Evolutionary conservation across 1,284 basidiomycete genomes (phyloP), one percentile per base, ranked within the genome.

Genomic region (Cryptococcus hybrid): DNA sequence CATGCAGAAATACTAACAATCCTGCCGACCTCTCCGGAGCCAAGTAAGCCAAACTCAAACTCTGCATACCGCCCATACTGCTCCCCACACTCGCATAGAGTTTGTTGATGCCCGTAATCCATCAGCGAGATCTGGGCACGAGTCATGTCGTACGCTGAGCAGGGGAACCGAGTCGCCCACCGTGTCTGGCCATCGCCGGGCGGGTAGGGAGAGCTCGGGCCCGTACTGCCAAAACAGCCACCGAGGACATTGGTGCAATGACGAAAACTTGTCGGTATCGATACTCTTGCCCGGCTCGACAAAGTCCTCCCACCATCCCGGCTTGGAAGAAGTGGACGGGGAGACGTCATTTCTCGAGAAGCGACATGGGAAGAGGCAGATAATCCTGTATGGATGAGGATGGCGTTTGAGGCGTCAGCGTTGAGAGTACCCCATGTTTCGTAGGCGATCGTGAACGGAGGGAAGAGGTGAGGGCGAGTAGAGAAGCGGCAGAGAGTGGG

Each of bases 1-100:
- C 92, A 94, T 6, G 93, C 96, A 64, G 89, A 92, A 67, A 99
- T 98, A 70, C 88, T 92, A 34, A 95, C 89, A 36, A 99, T 81
- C 70, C 92, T 90, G 1, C 85, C 86, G 0, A 98, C 92, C 95
- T 83, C 37, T 91, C 84, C 2, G 93, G 92, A 67, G 87, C 86
- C n/a, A 99, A 80, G 85, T 94, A 95, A 0, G 87, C 94, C 12
- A 93, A 87, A n/a, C 93, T 93, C 24, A 99, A 83, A 77, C 90
- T 93, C 78, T 94, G 92, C 95, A 99, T 98, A 2, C 88, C 95
- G 39, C 95, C 95, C 95, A 99, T 99, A 37, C 89, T 92, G 56
- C 85, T 88, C 1, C 95, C 95, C 0, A 99, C 88, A 61, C 87
- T 91, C 18, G 96, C 96, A 74, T 95, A 96, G 5, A 99, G 81